Base-by-base conservation (phyloP, 495 filamentous ascomycete species). In the Oidiodendron maius region DNA sequence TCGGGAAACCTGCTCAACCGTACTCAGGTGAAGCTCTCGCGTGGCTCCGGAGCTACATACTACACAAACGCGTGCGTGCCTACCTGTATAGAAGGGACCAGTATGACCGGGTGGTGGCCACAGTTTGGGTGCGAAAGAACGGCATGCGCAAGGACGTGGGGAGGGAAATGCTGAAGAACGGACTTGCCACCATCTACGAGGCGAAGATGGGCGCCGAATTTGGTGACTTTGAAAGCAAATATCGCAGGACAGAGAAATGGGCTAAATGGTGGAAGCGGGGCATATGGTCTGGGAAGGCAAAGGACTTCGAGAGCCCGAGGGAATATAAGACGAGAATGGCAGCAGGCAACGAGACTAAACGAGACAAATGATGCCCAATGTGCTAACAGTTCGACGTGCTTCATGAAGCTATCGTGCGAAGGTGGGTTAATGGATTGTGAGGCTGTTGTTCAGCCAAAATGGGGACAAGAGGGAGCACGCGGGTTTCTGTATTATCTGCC, bases 101-200 rank as follows among this genome's bases (percentile, higher is more conserved):
- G 59, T 98, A 96, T 61, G 87, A 87, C 47, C 81, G 93, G 15
- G 82, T 93, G 10, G 91, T 98, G 1, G 88, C 84, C 9, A 90
- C 84, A 9, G 93, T 91, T 8, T 87, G 74, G 58, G 83, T 96
- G 26, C 75, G 90, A 46, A 61, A 71, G 48, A 71, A 72, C 22
- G 61, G 81, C 17, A 71, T 80, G 47, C 77, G 80, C 42, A 75
- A 77, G 43, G 91, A 98, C 64, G 88, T 97, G 5, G 89, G 91
- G 2, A 71, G 88, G 51, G 86, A 93, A 63, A 91, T 98, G 90
- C 62, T 98, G 53, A 82, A 76, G 65, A 72, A 65, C 21, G 93
- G 93, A 2, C 63, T 93, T 53, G 94, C 91, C 15, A 91, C 86
- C 0, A 83, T 94, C 3, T 98, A 96, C 61, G 93, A 97, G 64